These are phyloP conservation scores for Leccinum uliginosum DNA, from an alignment of 768 basidiomycete species.

Conservation along the genomic window DNA sequence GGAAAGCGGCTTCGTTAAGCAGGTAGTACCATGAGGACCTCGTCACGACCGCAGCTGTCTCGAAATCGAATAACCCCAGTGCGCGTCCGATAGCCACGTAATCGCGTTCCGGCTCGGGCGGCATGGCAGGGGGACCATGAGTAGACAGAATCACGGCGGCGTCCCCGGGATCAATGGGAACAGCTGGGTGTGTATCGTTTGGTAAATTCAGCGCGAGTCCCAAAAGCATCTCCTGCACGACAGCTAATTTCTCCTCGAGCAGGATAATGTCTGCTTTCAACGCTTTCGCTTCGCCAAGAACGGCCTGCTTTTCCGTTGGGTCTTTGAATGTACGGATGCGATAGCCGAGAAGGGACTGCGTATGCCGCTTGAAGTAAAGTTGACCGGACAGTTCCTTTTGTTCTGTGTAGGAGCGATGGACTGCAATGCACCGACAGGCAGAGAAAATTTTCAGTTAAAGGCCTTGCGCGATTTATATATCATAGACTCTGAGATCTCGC, in stretches of 20 bases:
- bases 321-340: slow-evolving; percentile 50
- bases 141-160: slow-evolving; percentile 63
- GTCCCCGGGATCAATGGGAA: slow-evolving; percentile 74
- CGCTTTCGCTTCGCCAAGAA: slow-evolving; percentile 54
- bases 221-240: slow-evolving; percentile 58
- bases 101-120: slow-evolving; percentile 55
- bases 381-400: slow-evolving; percentile 52
- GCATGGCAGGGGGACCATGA: slow-evolving; percentile 59
- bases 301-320: slow-evolving; percentile 40
- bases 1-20: slow-evolving; percentile 73
- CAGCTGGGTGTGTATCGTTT: slow-evolving; percentile 80
- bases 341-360: slow-evolving; percentile 63
- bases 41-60: slow-evolving; percentile 71
- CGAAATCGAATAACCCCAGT: slow-evolving; percentile 71
- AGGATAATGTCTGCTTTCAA: slow-evolving; percentile 59
- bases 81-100: slow-evolving; percentile 69
- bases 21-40: slow-evolving; percentile 95
- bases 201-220: slow-evolving; percentile 73
- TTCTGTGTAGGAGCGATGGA: slow-evolving; percentile 61
- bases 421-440: slow-evolving; percentile 58
- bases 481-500: slow-evolving; percentile 64
- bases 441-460: slow-evolving; percentile 57
- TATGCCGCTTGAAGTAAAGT: slow-evolving; percentile 61
- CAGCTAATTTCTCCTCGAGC: slow-evolving; percentile 50
- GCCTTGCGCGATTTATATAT: slow-evolving; percentile 69